These are phyloP conservation scores for Pelargonium fulgidum DNA, from an alignment of 441 rosid species.

Conservation along the genomic window DNA sequence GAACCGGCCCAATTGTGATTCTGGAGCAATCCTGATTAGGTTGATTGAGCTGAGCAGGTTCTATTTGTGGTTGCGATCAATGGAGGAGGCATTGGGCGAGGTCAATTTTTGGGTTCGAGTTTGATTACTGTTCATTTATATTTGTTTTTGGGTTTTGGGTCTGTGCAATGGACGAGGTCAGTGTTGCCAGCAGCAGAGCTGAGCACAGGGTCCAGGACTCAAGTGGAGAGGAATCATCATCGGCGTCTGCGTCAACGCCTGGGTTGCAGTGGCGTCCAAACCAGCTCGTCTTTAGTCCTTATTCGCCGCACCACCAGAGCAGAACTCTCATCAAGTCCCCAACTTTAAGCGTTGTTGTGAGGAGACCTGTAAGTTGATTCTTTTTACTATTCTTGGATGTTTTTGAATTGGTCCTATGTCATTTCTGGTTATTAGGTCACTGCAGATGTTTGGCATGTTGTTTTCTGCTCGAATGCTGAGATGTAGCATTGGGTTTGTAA, in stretches of 20 bases:
- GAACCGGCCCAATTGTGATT: not conserved
- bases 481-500: not conserved
- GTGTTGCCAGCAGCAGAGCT: conserved; percentile 36
- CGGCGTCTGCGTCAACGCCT: conserved; percentile 13
- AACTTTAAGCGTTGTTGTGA: conserved; percentile 44
- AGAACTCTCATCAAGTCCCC: conserved; percentile 31
- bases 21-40: not conserved
- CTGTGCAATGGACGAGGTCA: conserved; percentile 55
- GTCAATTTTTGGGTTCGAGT: conserved; percentile 30
- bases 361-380: conserved; percentile 59
- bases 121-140: conserved; percentile 23
- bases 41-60: not conserved
- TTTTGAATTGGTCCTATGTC: conserved; percentile 10
- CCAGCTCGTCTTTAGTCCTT: conserved; percentile 58
- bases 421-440: conserved; percentile 10
- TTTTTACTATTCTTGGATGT: conserved; percentile 16
- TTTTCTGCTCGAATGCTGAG: not conserved
- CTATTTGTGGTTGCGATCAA: not conserved
- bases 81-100: conserved; percentile 32
- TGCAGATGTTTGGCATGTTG: conserved; percentile 13
- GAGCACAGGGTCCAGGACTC: conserved; percentile 32
- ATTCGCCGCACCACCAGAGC: conserved; percentile 21
- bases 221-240: conserved; percentile 30
- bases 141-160: conserved; percentile 21
- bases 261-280: conserved; percentile 56